Evolutionary conservation across 805 yeast genomes (phyloP), one percentile per base, ranked within the genome.

Genomic region (Saccharomyces kudriavzevii): DNA sequence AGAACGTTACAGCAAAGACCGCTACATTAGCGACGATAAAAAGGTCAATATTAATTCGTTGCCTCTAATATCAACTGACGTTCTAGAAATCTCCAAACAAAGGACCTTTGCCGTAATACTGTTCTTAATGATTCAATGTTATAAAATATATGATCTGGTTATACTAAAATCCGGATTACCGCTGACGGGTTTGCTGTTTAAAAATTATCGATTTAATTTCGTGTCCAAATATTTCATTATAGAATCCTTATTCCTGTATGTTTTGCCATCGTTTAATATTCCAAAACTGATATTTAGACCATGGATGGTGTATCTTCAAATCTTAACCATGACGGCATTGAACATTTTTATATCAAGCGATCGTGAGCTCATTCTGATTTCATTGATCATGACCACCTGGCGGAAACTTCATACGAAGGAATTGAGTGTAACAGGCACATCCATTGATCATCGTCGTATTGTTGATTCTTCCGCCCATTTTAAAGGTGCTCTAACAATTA

Each of bases 401-500:
- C 74, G 74, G 48, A 63, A 71, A 29, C 54, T 75, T 26, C 71
- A 71, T 54, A 68, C 72, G 9, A 74, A 73, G 55, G 84, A 81
- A 55, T 66, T 81, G 54, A 81, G 81, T n/a, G 67, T 82, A 4
- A 70, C 72, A 14, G 86, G 85, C 11, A 75, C 74, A 40, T 60
- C 79, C 0, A 70, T 78, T 3, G 68, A 66, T 43, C 61, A 59
- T 26, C 62, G 59, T 20, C 55, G 55, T 28, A 48, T 57, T 46
- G 13, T 65, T 51, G 61, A 71, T 56, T 56, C 68, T 17, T 58
- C 73, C 49, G 52, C 60, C 49, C 95, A 90, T 67, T 86, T 91
- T 67, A 85, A 81, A 62, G 99, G 99, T 47, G 83, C 82, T 46
- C 87, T 88, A 63, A 87, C 91, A 0, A 85, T 94, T 56, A 87